These are phyloP conservation scores for Ceratocystis papillata DNA, from an alignment of 2,329 filamentous ascomycete species.

Conservation along the genomic window DNA sequence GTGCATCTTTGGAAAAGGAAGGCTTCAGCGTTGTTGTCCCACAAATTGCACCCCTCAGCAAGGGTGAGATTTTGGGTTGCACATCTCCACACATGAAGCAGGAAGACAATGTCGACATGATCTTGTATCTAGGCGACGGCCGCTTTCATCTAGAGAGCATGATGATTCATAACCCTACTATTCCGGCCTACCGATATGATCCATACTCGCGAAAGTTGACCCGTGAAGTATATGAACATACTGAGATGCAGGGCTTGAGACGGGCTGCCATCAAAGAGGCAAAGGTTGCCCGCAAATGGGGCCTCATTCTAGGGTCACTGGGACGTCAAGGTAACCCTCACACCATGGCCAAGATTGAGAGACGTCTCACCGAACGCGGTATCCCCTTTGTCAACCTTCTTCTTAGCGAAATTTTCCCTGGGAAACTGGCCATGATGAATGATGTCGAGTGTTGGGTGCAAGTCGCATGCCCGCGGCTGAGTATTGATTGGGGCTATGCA, in stretches of 20 bases:
- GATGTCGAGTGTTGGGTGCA: slow-evolving; percentile 98
- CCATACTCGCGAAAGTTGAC: slow-evolving; percentile 89
- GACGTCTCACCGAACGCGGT: slow-evolving; percentile 55
- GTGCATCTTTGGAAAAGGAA: slow-evolving; percentile 63
- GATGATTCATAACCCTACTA: slow-evolving; percentile 92
- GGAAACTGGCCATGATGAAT: slow-evolving; percentile 82
- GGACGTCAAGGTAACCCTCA: slow-evolving; percentile 93
- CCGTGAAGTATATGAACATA: slow-evolving; percentile 81
- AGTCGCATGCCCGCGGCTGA: slow-evolving; percentile 89
- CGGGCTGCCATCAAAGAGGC: slow-evolving; percentile 66
- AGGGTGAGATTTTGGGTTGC: slow-evolving; percentile 94
- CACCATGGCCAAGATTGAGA: slow-evolving; percentile 78
- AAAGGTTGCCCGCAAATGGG: slow-evolving; percentile 75
- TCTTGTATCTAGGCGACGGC: slow-evolving; percentile 84
- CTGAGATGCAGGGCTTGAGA: slow-evolving; percentile 76
- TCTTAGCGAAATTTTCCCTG: slow-evolving; percentile 91
- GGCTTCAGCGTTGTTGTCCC: slow-evolving; percentile 81
- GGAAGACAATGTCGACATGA: slow-evolving; percentile 55
- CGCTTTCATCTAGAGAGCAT: slow-evolving; percentile 94
- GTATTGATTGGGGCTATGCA: slow-evolving; percentile 98
- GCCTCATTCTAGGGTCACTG: slow-evolving; percentile 82
- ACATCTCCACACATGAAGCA: slow-evolving; percentile 65
- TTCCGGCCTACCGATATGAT: slow-evolving; percentile 92
- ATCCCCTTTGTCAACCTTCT: slow-evolving; percentile 78
- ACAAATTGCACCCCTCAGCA: slow-evolving; percentile 83